Percentiles rank a stretch among this genome's conserved stretches.
Conservation (phyloP, 495 filamentous ascomycete genomes). For the Beverwykella pulmonaria region DNA sequence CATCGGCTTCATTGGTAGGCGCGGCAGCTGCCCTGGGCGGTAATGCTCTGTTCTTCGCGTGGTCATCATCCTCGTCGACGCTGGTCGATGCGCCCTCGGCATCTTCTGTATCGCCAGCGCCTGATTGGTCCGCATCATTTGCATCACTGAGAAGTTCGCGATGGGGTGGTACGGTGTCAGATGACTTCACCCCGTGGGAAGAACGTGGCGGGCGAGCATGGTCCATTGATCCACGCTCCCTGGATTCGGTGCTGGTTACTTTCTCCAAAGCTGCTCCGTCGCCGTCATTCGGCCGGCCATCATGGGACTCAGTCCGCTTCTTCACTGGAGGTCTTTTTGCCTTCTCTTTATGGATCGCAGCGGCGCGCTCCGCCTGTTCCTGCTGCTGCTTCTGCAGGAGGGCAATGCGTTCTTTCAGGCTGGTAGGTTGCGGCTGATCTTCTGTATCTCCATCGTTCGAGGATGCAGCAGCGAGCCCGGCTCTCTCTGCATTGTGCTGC, state of each 20-base stretch:
- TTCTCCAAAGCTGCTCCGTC: conserved; percentile 38
- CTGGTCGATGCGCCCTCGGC: conserved; percentile 74
- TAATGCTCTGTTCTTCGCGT: conserved; percentile 23
- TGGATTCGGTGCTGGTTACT: conserved; percentile 34
- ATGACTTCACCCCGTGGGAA: conserved; percentile 56
- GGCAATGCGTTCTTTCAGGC: conserved; percentile 91
- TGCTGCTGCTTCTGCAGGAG: conserved; percentile 90
- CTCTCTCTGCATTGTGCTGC: conserved; percentile 59
- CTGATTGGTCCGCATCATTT: conserved; percentile 89
- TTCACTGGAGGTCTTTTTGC: conserved; percentile 73
- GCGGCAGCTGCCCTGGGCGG: conserved; percentile 33
- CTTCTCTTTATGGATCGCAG: conserved; percentile 82
- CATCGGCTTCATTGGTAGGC: conserved; percentile 39
- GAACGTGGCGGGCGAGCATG: conserved; percentile 47
- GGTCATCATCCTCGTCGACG: conserved; percentile 72
- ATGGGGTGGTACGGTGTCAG: conserved; percentile 50
- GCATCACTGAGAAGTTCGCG: conserved; percentile 69
- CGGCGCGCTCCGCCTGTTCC: conserved; percentile 79
- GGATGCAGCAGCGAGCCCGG: conserved; percentile 52
- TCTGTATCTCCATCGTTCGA: conserved; percentile 62
- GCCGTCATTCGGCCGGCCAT: conserved; percentile 23
- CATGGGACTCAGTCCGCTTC: conserved; percentile 67
- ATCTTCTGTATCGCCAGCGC: conserved; percentile 81
- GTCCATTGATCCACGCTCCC: conserved; percentile 40
- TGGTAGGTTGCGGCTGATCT: conserved; percentile 84